These are phyloP conservation scores for Fusarium austroafricanum DNA, from an alignment of 2,329 filamentous ascomycete species.

Conservation along the genomic window DNA sequence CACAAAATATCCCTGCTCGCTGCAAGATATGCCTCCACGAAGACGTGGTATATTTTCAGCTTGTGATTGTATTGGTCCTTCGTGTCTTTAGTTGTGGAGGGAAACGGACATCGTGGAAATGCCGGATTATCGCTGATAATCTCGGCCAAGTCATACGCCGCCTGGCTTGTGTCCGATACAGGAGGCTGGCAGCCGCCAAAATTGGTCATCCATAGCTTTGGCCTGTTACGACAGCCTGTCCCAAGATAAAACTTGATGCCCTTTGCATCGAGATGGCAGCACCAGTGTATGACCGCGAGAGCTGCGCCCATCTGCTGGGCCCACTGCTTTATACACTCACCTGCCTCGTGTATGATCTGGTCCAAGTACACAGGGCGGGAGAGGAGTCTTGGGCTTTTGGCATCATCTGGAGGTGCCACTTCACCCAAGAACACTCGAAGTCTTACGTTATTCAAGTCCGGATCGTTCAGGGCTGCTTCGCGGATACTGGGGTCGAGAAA, in stretches of 20 bases:
- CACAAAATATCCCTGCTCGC: background rate
- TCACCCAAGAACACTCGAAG: constrained; percentile 22
- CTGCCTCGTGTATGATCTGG: constrained; percentile 27
- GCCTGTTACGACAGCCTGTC: accelerated
- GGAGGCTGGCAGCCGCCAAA: constrained; percentile 38
- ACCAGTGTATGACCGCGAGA: constrained; percentile 45
- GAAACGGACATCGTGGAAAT: constrained; percentile 23
- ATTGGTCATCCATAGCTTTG: constrained; percentile 38
- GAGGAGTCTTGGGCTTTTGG: background rate
- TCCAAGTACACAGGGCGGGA: constrained; percentile 40
- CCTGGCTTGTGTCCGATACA: background rate
- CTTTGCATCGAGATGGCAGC: constrained; percentile 35
- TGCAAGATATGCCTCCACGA: background rate
- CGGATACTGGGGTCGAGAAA: constrained; percentile 3
- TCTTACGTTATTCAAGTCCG: constrained; percentile 8
- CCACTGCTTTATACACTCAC: background rate
- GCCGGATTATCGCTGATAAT: constrained; percentile 8
- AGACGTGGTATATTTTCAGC: background rate
- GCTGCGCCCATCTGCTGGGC: constrained; percentile 32
- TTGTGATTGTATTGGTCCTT: too few relatives aligned
- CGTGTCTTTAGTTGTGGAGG: too few relatives aligned
- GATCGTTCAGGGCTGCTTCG: background rate
- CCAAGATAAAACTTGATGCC: constrained; percentile 43
- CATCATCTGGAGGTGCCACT: background rate
- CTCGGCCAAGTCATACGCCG: background rate